Evolutionary conservation across 2,329 filamentous ascomycete species (phyloP).

Genomic region (Xylariaceae sp.): DNA sequence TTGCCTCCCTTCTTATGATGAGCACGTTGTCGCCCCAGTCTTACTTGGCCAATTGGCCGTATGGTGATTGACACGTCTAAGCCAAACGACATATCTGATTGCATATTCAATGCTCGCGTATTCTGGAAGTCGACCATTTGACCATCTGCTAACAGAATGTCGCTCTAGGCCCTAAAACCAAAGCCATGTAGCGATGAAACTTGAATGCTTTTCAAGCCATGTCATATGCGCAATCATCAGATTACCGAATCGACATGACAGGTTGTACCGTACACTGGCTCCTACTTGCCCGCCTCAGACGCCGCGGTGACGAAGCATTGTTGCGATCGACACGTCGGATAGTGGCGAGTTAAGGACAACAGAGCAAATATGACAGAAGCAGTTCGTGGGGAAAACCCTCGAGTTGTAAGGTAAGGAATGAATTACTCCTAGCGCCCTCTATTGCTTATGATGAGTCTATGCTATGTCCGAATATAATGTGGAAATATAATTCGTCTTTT

Average conservation of each 20-base stretch:
- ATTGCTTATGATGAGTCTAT: conserved; percentile 63
- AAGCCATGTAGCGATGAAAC: background rate
- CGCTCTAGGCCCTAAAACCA: background rate
- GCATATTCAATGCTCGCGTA: conserved; percentile 7
- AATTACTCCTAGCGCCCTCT: conserved; percentile 20
- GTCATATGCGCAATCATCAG: too few relatives aligned
- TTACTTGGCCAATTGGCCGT: conserved; percentile 36
- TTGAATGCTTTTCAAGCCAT: background rate
- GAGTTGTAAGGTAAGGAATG: conserved; percentile 25
- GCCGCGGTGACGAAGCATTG: too few relatives aligned
- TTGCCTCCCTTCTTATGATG: conserved; percentile 40
- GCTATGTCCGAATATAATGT: conserved; percentile 70
- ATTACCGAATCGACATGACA: too few relatives aligned
- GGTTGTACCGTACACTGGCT: too few relatives aligned
- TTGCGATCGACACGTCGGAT: background rate
- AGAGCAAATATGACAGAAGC: background rate
- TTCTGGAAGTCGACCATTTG: background rate
- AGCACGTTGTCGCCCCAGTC: conserved; percentile 56
- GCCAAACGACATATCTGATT: conserved; percentile 46
- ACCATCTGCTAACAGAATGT: conserved; percentile 20
- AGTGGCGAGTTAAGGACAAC: background rate
- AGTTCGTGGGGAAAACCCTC: background rate
- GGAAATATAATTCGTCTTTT: conserved; percentile 66
- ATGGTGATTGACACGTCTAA: conserved; percentile 54
- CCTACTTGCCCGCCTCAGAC: too few relatives aligned